Evolutionary conservation across 305 asterid genomes (phyloP), one percentile per base, ranked within the genome.

Genomic region (Fraxinus sp.): DNA sequence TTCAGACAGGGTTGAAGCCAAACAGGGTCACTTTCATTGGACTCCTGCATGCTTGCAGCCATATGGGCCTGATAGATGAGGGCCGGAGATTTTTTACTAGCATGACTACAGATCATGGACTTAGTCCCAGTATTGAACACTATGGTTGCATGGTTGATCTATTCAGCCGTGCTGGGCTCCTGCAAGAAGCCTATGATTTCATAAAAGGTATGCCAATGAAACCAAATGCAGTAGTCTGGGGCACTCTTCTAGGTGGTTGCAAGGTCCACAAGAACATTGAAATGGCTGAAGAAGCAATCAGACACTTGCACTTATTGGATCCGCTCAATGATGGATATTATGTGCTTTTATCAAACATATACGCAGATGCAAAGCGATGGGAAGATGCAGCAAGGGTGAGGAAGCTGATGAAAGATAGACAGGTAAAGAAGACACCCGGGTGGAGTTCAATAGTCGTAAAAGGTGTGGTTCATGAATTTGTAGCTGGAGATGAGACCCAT

Each of bases 171-270:
- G 89, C 86, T 0, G 95, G 95, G 57, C 87, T 84, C 44, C 87
- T 94, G 13, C 84, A 88, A 30, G 94, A 90, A 84, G 95, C 98
- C 39, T 78, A 22, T 7, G 85, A 86, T 36, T 80, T 92, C 44
- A 89, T 90, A 82, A 49, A 80, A 57, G 77, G 28, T 41, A 92
- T 94, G 95, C 93, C 95, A 8, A 75, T 89, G 78, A 83, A 85
- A 59, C 92, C 94, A 6, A 92, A 91, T 82, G 90, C 89, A 32
- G 91, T 87, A 13, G 83, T 91, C 46, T 92, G 94, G 98, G 98
- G 98, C n/a, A 92, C 98, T 14, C 87, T 92, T 81, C 91, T 94
- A 24, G 94, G 93, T n/a, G 98, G 94, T 59, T 90, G 94, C 83
- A 89, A 89, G 83, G 87, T 89, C 81, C 95, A 91, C 86, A 89